A percentile compares a stretch with the other conserved stretches of the same genome.
These are phyloP conservation scores for Cercospora sp. DNA, from an alignment of 2,329 filamentous ascomycete species.

Conservation along the genomic window DNA sequence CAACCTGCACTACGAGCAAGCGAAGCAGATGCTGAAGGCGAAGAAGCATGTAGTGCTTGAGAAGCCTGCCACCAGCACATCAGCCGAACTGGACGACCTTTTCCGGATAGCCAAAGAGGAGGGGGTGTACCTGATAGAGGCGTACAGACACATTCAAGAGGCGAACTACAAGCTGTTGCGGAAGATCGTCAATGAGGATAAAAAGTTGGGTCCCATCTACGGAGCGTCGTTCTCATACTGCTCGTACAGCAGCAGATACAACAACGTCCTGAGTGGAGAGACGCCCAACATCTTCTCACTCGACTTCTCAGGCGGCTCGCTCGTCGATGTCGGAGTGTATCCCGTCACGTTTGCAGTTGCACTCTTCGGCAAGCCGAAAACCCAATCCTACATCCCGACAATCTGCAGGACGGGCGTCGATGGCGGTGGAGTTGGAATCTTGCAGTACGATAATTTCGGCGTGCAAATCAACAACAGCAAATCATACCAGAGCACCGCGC, in stretches of 20 bases:
- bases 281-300: slow-evolving; percentile 53
- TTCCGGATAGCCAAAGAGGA: slow-evolving; percentile 46
- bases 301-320: slow-evolving; percentile 49
- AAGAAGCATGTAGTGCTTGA: slow-evolving; percentile 54
- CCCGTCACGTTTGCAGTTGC: slow-evolving; percentile 50
- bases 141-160: slow-evolving; percentile 54
- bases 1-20: slow-evolving; percentile 50
- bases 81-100: slow-evolving; percentile 46
- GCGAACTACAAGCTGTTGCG: slow-evolving; percentile 51
- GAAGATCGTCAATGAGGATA: slow-evolving; percentile 37
- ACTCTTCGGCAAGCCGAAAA: slow-evolving; percentile 49
- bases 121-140: slow-evolving; percentile 50
- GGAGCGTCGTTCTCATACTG: slow-evolving; percentile 50
- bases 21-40: slow-evolving; percentile 45
- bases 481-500: slow-evolving; percentile 47
- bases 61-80: slow-evolving; percentile 51
- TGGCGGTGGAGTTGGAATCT: slow-evolving; percentile 47
- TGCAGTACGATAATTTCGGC: slow-evolving; percentile 49
- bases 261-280: slow-evolving; percentile 50
- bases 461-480: slow-evolving; percentile 49
- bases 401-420: slow-evolving; percentile 50
- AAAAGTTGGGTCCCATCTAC: slow-evolving; percentile 46
- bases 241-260: slow-evolving; percentile 50
- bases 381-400: slow-evolving; percentile 46
- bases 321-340: slow-evolving; percentile 54